Percentiles rank a stretch among this genome's conserved stretches.
Conservation (phyloP, 768 basidiomycete genomes). For the Boletus vermiculosoides region DNA sequence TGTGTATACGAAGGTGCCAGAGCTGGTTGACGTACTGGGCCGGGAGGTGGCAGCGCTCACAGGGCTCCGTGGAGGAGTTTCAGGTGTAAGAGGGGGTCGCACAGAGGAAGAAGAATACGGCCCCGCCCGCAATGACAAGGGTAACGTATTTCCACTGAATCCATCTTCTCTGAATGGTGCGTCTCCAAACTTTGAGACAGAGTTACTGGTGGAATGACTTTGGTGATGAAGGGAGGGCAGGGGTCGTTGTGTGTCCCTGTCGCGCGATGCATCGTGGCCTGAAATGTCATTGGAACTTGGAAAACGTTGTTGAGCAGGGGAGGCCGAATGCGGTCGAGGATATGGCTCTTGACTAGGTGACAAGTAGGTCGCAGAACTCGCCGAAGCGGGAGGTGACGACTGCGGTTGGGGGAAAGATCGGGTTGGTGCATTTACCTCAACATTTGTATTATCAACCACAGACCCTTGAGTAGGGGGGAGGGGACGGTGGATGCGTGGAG, state of each 20-base stretch:
- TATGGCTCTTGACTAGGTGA: constrained; percentile 56
- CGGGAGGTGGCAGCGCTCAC: constrained; percentile 50
- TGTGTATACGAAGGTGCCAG: constrained; percentile 24
- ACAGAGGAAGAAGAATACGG: constrained; percentile 21
- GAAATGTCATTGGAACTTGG: constrained; percentile 17
- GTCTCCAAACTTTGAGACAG: constrained; percentile 34
- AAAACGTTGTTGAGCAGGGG: constrained; percentile 34
- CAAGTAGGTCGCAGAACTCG: constrained; percentile 29
- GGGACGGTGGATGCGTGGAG: constrained; percentile 28
- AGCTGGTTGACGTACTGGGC: constrained; percentile 35
- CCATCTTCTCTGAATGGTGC: constrained; percentile 30
- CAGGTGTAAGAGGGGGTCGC: constrained; percentile 38
- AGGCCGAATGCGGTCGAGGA: constrained; percentile 62
- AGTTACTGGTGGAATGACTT: constrained; percentile 26
- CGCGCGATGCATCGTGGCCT: constrained; percentile 24
- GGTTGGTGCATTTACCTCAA: constrained; percentile 16
- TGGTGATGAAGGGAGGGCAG: constrained; percentile 25
- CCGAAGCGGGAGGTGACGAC: constrained; percentile 20
- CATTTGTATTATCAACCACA: constrained; percentile 15
- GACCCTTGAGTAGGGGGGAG: constrained; percentile 31
- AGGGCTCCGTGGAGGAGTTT: constrained; percentile 64
- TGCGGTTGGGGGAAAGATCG: constrained; percentile 28
- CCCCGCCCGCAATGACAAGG: constrained; percentile 29
- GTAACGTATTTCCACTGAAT: constrained; percentile 24
- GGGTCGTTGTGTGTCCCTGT: constrained; percentile 31